Conservation (phyloP, 192 early-diverging fungal species). For the Anaeromyces robustus region DNA sequence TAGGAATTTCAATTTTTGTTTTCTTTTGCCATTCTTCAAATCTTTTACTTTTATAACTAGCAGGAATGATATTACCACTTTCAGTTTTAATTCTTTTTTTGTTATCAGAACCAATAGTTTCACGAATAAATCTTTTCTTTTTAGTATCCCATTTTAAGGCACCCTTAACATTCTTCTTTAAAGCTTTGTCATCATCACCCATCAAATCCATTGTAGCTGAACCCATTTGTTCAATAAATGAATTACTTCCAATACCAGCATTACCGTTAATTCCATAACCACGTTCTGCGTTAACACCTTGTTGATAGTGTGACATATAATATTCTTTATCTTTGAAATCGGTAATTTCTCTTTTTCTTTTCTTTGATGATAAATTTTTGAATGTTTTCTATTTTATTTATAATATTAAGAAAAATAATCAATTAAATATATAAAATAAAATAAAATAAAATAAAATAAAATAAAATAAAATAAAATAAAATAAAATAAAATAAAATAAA, state of each 20-base stretch:
- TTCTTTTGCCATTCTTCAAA: conserved; percentile 87
- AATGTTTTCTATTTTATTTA: background rate
- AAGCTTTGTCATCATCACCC: conserved; percentile 61
- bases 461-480: too few relatives aligned
- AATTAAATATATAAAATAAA: too few relatives aligned
- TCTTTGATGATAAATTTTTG: background rate
- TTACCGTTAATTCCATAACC: conserved; percentile 38
- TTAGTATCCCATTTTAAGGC: conserved; percentile 76
- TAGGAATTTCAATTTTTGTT: conserved; percentile 62
- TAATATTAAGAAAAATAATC: too few relatives aligned
- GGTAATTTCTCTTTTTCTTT: background rate
- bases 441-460: too few relatives aligned
- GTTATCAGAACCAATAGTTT: conserved; percentile 81
- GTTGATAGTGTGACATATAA: conserved; percentile 75
- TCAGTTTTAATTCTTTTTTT: conserved; percentile 89
- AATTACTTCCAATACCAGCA: conserved; percentile 12
- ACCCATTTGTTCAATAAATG: conserved; percentile 68
- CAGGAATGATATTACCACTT: conserved; percentile 74
- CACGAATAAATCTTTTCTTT: conserved; percentile 83
- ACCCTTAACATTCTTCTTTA: conserved; percentile 31
- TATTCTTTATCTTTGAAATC: conserved; percentile 61
- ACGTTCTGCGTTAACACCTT: conserved; percentile 73
- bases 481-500: too few relatives aligned
- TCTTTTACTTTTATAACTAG: conserved; percentile 68
- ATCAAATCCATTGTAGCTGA: conserved; percentile 58